Percentiles rank a stretch among this genome's conserved stretches.
Evolutionary conservation across 2,329 filamentous ascomycete species (phyloP).

Genomic region (Coniochaeta prunicola): DNA sequence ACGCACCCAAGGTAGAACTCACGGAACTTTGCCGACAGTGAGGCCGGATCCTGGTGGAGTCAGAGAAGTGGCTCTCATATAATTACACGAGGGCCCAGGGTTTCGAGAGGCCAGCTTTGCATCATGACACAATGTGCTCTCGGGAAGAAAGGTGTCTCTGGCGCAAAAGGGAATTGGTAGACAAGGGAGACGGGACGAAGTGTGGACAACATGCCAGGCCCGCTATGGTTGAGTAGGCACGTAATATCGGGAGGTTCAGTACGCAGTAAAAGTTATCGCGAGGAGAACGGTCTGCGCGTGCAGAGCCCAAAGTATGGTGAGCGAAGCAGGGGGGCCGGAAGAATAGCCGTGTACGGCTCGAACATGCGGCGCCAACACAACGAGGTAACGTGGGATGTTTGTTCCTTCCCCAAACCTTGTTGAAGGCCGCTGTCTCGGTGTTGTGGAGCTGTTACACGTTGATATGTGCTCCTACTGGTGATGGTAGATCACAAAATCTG

Average conservation of each 20-base stretch:
- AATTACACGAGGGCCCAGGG: not conserved
- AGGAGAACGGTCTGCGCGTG: not conserved
- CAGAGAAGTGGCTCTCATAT: conserved; percentile 1
- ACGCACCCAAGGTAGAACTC: conserved; percentile 5
- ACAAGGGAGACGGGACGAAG: not conserved
- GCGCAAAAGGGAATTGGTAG: not conserved
- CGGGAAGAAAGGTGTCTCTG: not conserved
- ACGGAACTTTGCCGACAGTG: not conserved
- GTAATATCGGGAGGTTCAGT: not conserved
- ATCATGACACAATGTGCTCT: conserved; percentile 1
- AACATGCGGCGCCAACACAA: not conserved
- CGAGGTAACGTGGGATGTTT: not conserved
- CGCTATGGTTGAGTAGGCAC: not conserved
- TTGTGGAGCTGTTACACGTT: not conserved
- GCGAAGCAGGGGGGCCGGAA: conserved; percentile 1
- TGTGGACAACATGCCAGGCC: not conserved
- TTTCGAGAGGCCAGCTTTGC: not conserved
- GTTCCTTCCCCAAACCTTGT: not conserved
- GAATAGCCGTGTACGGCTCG: not conserved
- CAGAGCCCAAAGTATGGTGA: not conserved
- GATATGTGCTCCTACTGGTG: conserved; percentile 1
- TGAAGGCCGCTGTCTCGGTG: not conserved
- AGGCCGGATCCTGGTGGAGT: not conserved
- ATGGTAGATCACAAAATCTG: conserved; percentile 6
- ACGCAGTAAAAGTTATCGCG: not conserved